Evolutionary conservation across 1,284 basidiomycete species (phyloP).

Genomic region (Puccinia polysora): DNA sequence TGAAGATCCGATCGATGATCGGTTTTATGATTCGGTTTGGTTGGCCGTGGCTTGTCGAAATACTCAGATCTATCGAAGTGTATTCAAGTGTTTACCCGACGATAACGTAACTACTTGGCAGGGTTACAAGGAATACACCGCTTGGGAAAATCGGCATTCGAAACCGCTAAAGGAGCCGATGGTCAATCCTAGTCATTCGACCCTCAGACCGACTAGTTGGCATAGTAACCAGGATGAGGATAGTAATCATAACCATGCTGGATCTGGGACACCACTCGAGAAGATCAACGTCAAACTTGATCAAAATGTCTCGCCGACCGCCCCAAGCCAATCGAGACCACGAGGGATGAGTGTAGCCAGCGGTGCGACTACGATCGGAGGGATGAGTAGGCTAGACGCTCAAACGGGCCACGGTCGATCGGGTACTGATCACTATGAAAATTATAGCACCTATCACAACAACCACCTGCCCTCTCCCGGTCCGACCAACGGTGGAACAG

Average conservation of each 20-base stretch:
- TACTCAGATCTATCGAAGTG: conserved; percentile 89
- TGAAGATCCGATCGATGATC: conserved; percentile 76
- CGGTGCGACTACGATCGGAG: neutral
- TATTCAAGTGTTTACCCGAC: conserved; percentile 85
- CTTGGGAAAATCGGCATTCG: conserved; percentile 33
- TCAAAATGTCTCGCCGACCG: neutral
- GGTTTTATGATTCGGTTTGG: conserved; percentile 86
- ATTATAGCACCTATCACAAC: too few relatives aligned
- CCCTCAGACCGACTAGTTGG: conserved; percentile 54
- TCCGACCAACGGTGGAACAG: conserved; percentile 14
- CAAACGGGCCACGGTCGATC: too few relatives aligned
- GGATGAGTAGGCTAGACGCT: neutral
- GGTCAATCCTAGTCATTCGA: too few relatives aligned
- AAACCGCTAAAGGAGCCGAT: conserved; percentile 27
- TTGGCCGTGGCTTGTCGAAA: conserved; percentile 61
- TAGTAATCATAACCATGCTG: conserved; percentile 23
- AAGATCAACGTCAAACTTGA: too few relatives aligned
- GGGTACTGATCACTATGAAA: too few relatives aligned
- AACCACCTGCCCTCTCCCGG: neutral
- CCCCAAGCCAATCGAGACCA: neutral
- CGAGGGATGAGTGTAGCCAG: conserved; percentile 9
- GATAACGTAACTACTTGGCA: conserved; percentile 89
- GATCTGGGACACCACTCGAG: too few relatives aligned
- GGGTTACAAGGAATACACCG: conserved; percentile 76
- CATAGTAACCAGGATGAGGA: conserved; percentile 54